Evolutionary conservation across 345 rosid species (phyloP).

Genomic region (Aurinia saxatilis): DNA sequence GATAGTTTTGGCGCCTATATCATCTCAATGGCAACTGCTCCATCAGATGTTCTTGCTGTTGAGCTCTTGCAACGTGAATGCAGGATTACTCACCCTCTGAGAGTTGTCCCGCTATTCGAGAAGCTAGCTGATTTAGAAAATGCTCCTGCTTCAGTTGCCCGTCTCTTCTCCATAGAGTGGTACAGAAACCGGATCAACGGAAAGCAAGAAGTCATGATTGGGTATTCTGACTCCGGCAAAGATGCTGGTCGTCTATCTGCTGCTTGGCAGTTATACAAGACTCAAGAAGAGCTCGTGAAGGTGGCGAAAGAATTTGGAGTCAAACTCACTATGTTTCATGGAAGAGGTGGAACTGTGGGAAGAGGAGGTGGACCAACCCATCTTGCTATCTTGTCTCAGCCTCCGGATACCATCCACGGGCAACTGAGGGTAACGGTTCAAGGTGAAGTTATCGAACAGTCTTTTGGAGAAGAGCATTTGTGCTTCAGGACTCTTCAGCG

Average conservation of each 20-base stretch:
- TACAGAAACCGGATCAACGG: constrained; percentile 77
- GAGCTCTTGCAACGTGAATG: constrained; percentile 97
- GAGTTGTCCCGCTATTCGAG: constrained; percentile 96
- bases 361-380: constrained; percentile 98
- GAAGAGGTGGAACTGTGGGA: constrained; percentile 97
- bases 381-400: constrained; percentile 96
- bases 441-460: constrained; percentile 93
- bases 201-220: constrained; percentile 97
- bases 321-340: constrained; percentile 95
- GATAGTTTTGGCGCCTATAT: constrained; percentile 91
- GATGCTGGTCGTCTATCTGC: constrained; percentile 97
- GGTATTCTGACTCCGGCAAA: constrained; percentile 96
- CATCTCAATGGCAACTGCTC: constrained; percentile 95
- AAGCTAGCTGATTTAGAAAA: constrained; percentile 90
- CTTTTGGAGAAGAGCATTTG: constrained; percentile 87
- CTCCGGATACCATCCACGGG: constrained; percentile 91
- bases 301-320: constrained; percentile 82
- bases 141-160: constrained; percentile 89
- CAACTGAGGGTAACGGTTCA: constrained; percentile 91
- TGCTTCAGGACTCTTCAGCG: constrained; percentile 96
- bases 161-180: constrained; percentile 96
- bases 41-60: constrained; percentile 91
- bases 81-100: constrained; percentile 59
- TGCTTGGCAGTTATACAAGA: constrained; percentile 90
- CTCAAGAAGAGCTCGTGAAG: constrained; percentile 88